Evolutionary conservation across 2,329 filamentous ascomycete genomes (phyloP).

Genomic region (Ophiostoma novo-ulmi): DNA sequence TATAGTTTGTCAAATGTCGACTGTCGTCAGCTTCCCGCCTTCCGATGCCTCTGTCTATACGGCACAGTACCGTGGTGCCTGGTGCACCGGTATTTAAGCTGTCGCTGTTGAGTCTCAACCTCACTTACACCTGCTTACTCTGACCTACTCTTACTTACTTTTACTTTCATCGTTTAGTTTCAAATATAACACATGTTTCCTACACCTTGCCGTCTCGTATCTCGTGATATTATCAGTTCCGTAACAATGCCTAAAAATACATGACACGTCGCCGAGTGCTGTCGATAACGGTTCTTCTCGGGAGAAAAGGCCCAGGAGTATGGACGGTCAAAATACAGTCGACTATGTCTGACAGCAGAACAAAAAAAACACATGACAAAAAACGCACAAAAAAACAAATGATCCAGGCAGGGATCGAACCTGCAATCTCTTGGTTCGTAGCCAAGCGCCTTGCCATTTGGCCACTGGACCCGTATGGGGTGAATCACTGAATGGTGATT

Average conservation of each 20-base stretch:
- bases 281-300: neutral
- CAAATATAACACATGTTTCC: neutral
- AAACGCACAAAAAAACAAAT: neutral
- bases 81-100: neutral
- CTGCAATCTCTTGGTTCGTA: constrained; percentile 39
- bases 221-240: neutral
- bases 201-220: neutral
- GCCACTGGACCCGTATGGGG: constrained; percentile 29
- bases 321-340: neutral
- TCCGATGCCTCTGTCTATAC: neutral
- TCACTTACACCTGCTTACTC: no score
- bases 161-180: neutral
- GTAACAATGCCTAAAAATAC: neutral
- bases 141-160: no score
- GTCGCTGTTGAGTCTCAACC: neutral
- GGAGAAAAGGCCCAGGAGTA: no score
- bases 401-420: constrained; percentile 36
- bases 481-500: neutral
- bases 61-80: neutral
- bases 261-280: neutral
- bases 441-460: constrained; percentile 37
- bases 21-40: no score
- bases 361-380: neutral
- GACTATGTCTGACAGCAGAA: no score
- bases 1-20: no score